Evolutionary conservation across 352 stramenopile genomes (phyloP), one percentile per base, ranked within the genome.

Genomic region (Saprolegnia parasitica): DNA sequence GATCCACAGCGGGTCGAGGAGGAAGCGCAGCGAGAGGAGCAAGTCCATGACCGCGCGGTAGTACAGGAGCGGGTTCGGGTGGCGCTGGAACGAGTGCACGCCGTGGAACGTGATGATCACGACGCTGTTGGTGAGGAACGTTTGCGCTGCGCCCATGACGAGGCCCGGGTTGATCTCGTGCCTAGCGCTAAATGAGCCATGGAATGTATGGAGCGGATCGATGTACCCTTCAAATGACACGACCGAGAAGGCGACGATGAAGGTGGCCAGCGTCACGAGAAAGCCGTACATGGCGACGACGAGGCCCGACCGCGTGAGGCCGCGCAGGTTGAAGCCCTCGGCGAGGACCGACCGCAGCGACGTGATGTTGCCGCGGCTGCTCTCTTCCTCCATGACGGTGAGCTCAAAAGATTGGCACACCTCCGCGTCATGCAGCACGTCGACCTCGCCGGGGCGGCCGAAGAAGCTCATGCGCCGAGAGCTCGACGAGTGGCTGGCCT

Each of bases 41-140:
- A 90, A 88, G 55, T 93, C 86, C 37, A 92, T 79, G 47, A 92
- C 62, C 45, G 81, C 90, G 67, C 91, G 91, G 81, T 90, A 93
- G 42, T 88, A 78, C 60, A 95, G 88, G n/a, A 95, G 71, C 47
- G 86, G 85, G 56, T 95, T 95, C 1, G 86, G 86, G 37, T 95
- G 86, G 9, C 73, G 74, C 56, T 91, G 84, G 75, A 85, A 93
- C 23, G 77, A 73, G 66, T 95, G 83, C 20, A 92, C 81, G 52
- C 82, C 82, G 63, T 90, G 77, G 68, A 89, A 95, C 57, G 85
- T 90, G 58, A 93, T 72, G 40, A 93, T 84, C 64, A 95, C 84
- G 71, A 89, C 78, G 21, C 35, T 50, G 56, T 37, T 65, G 24
- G 56, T 65, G 35, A 65, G 23, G 40, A 65, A 65, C 10, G 56